Evolutionary conservation across 192 early-diverging fungal genomes (phyloP).

Genomic region (Entomortierella chlamydospora): DNA sequence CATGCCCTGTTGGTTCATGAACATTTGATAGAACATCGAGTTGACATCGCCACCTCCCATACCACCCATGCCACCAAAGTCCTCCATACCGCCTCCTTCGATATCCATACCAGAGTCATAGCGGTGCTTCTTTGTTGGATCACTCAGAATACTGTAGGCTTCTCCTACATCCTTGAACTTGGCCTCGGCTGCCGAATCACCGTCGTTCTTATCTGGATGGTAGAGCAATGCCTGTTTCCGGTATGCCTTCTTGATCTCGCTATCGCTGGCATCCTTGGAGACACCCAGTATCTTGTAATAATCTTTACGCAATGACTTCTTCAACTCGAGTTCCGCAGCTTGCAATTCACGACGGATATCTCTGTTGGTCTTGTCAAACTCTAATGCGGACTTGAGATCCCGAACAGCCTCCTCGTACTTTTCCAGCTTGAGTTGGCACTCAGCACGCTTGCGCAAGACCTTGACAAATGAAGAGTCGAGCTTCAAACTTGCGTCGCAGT

Average conservation of each 20-base stretch:
- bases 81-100: conserved; percentile 64
- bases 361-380: conserved; percentile 71
- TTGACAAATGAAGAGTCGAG: conserved; percentile 74
- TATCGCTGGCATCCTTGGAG: conserved; percentile 77
- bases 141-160: conserved; percentile 83
- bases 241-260: conserved; percentile 87
- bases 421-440: conserved; percentile 77
- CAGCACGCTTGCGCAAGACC: conserved; percentile 81
- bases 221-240: conserved; percentile 85
- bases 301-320: conserved; percentile 90
- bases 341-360: conserved; percentile 53
- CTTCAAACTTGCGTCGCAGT: conserved; percentile 76
- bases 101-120: conserved; percentile 86
- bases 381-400: conserved; percentile 75
- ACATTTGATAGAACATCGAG: conserved; percentile 68
- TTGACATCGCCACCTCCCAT: conserved; percentile 64
- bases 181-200: conserved; percentile 73
- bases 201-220: conserved; percentile 93
- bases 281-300: conserved; percentile 95
- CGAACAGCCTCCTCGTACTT: conserved; percentile 82
- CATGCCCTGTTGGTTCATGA: conserved; percentile 52
- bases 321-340: conserved; percentile 72
- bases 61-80: conserved; percentile 30
- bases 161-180: conserved; percentile 89
- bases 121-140: conserved; percentile 83